Evolutionary conservation across 345 rosid species (phyloP).

Genomic region (Euphorbia lathyris): DNA sequence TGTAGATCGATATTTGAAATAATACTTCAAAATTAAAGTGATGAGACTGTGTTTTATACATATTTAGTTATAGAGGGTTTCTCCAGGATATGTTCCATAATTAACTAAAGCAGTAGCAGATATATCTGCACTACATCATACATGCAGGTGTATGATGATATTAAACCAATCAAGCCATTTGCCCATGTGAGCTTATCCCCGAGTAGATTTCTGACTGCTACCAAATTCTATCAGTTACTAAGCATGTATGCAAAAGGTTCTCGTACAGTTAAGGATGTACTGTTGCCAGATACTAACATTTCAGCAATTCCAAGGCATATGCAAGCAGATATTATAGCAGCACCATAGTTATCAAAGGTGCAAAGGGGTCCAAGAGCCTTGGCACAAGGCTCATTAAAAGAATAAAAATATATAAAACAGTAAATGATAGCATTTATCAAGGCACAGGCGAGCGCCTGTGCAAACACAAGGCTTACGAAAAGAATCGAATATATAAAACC

Average conservation of each 20-base stretch:
- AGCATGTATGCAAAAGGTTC: neutral
- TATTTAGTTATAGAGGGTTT: neutral
- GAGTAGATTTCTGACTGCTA: neutral
- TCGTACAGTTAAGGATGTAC: neutral
- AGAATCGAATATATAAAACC: too few relatives aligned
- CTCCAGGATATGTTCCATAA: neutral
- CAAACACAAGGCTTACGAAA: too few relatives aligned
- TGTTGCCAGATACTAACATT: neutral
- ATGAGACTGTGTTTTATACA: neutral
- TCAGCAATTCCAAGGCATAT: neutral
- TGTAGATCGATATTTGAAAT: neutral
- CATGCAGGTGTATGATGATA: neutral
- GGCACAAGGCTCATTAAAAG: too few relatives aligned
- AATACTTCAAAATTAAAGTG: slow-evolving; percentile 9
- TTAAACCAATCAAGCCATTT: neutral
- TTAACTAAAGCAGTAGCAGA: neutral
- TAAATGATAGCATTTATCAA: too few relatives aligned
- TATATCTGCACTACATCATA: neutral
- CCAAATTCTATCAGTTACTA: neutral
- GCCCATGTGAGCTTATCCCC: neutral
- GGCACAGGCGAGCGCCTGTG: too few relatives aligned
- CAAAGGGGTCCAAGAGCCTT: too few relatives aligned
- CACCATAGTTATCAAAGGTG: too few relatives aligned
- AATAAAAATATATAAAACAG: too few relatives aligned
- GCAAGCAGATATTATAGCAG: neutral